Conservation (phyloP, 1,284 basidiomycete genomes). For the Irpex rosettiformis region DNA sequence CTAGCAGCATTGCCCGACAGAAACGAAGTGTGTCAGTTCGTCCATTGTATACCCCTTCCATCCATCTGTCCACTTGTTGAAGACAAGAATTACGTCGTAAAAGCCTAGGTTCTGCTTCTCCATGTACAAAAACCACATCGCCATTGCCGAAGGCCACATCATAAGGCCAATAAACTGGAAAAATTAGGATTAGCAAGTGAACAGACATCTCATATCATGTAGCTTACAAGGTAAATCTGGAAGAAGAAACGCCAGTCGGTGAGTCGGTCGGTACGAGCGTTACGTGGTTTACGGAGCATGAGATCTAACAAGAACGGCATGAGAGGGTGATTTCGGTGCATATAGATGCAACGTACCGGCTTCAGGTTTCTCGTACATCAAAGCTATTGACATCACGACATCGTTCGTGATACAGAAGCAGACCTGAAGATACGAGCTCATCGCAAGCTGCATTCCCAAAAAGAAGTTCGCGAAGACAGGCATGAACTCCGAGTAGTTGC, state of each 20-base stretch:
- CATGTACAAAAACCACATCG: constrained; percentile 33
- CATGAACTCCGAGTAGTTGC: constrained; percentile 63
- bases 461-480: constrained; percentile 57
- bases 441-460: constrained; percentile 39
- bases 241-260: constrained; percentile 47
- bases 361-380: constrained; percentile 56
- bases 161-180: constrained; percentile 41
- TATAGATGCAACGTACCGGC: constrained; percentile 32
- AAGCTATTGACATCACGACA: constrained; percentile 44
- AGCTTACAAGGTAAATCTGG: constrained; percentile 66
- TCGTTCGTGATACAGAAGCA: constrained; percentile 48
- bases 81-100: constrained; percentile 41
- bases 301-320: constrained; percentile 22
- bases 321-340: constrained; percentile 6
- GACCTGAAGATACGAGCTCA: constrained; percentile 42
- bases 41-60: constrained; percentile 35
- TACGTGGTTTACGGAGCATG: constrained; percentile 60
- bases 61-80: constrained; percentile 49
- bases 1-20: constrained; percentile 45
- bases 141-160: constrained; percentile 47
- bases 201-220: too few species aligned
- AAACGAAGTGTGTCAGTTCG: constrained; percentile 41
- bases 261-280: constrained; percentile 53
- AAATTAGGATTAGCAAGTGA: constrained; percentile 30
- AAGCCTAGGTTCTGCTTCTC: constrained; percentile 53